Percentiles rank a stretch among this genome's conserved stretches.
Evolutionary conservation across 208 protist genomes (phyloP).

Genomic region (Leptomonas pyrrhocoris): DNA sequence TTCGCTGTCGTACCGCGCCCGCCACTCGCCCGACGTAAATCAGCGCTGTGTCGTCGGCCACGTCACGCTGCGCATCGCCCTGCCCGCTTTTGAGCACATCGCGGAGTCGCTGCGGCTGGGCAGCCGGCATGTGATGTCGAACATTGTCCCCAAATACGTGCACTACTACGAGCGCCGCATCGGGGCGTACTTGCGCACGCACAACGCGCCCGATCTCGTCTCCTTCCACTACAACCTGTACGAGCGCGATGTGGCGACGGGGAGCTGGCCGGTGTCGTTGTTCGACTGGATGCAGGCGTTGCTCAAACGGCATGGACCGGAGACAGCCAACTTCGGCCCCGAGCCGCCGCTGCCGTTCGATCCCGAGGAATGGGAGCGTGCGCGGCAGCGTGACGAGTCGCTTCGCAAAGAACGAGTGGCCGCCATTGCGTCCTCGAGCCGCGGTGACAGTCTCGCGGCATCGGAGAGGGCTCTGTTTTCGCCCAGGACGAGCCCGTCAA

Average conservation of each 20-base stretch:
- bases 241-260: constrained; percentile 76
- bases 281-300: constrained; percentile 64
- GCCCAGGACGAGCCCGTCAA: not conserved
- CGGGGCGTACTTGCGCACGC: constrained; percentile 44
- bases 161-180: constrained; percentile 79
- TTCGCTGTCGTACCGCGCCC: constrained; percentile 10
- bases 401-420: constrained; percentile 22
- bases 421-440: constrained; percentile 20
- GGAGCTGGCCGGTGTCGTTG: constrained; percentile 65
- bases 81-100: constrained; percentile 70
- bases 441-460: not conserved
- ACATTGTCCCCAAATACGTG: constrained; percentile 57
- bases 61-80: constrained; percentile 61
- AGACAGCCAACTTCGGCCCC: constrained; percentile 37
- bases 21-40: constrained; percentile 13
- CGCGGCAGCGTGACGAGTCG: constrained; percentile 19
- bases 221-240: constrained; percentile 79
- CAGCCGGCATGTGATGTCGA: constrained; percentile 28
- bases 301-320: constrained; percentile 50
- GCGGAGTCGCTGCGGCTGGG: constrained; percentile 56
- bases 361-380: constrained; percentile 35
- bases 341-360: constrained; percentile 59
- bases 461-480: not conserved
- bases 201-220: constrained; percentile 46
- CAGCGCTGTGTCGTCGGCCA: constrained; percentile 51